Evolutionary conservation across 331 rosid genomes (phyloP).

Genomic region (Pyrus hybrid): DNA sequence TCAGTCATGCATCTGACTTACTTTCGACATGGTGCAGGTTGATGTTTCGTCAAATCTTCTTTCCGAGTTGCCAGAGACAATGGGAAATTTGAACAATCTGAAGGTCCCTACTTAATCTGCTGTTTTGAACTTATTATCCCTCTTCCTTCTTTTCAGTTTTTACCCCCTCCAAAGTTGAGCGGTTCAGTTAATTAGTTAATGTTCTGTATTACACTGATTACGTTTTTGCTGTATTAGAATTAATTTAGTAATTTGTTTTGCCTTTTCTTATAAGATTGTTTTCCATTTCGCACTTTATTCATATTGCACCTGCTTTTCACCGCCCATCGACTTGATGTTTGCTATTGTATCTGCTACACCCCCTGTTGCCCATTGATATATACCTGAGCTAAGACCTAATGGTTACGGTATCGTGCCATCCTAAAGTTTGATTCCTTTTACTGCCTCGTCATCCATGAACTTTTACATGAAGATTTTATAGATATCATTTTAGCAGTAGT

Average conservation of each 20-base stretch:
- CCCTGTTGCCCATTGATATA: too few relatives aligned
- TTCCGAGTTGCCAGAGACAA: slow-evolving; percentile 65
- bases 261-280: too few relatives aligned
- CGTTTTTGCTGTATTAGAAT: background rate
- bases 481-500: too few relatives aligned
- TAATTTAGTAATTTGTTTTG: background rate
- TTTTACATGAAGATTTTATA: too few relatives aligned
- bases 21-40: slow-evolving; percentile 33
- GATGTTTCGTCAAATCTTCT: slow-evolving; percentile 80
- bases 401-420: too few relatives aligned
- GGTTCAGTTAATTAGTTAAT: background rate
- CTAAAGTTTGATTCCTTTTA: too few relatives aligned
- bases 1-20: slow-evolving; percentile 3
- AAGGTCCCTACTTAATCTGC: slow-evolving; percentile 39
- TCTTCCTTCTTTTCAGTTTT: background rate
- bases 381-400: too few relatives aligned
- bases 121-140: background rate
- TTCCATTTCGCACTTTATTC: too few relatives aligned
- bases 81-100: slow-evolving; percentile 51
- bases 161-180: background rate
- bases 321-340: too few relatives aligned
- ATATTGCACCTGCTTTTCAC: too few relatives aligned
- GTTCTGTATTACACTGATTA: background rate
- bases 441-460: too few relatives aligned
- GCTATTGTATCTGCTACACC: too few relatives aligned